Evolutionary conservation across 2,329 filamentous ascomycete genomes (phyloP), one percentile per base, ranked within the genome.

Genomic region (Xylariaceae sp.): DNA sequence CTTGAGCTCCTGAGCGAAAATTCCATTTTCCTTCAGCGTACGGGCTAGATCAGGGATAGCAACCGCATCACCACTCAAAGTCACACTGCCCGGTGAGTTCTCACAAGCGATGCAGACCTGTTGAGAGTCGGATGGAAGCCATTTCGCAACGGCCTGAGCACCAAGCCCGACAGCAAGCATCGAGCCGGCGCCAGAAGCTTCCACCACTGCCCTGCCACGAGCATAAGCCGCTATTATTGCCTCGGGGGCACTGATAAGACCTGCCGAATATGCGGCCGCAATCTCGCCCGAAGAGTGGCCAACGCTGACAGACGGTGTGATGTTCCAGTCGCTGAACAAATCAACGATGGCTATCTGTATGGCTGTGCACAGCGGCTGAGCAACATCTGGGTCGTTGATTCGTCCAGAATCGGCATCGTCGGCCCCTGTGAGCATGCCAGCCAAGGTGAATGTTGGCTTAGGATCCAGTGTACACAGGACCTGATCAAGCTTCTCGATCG

Each of bases 11-110:
- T 76, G 75, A 0, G 75, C 78, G 32, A 78, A 78, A 51, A 77
- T 74, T 16, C 76, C 71, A 18, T 71, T 65, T 9, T 72, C 72
- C 32, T 72, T 73, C 47, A 74, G 61, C 3, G 70, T 59, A 40
- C 71, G 67, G 57, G 68, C 71, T 3, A 80, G 63, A 1, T 66
- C 67, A 60, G 72, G 68, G 34, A 74, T 49, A 1, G 71, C 76
- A 30, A 71, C 72, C 9, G 74, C 74, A 6, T 78, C 73, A 9
- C 76, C 76, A 19, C 75, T 76, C 44, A 76, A 75, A 15, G 79
- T 69, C 16, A 76, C 74, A 55, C 79, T 75, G 22, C 74, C 29
- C 22, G 52, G 49, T 1, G 55, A 57, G 37, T 55, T 66, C 2
- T 74, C 71, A 49, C 68, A 71, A n/a, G 68, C 61, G 26, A 75